Base-by-base conservation (phyloP, 1,284 basidiomycete genomes). In the Ceratobasidium sp. region DNA sequence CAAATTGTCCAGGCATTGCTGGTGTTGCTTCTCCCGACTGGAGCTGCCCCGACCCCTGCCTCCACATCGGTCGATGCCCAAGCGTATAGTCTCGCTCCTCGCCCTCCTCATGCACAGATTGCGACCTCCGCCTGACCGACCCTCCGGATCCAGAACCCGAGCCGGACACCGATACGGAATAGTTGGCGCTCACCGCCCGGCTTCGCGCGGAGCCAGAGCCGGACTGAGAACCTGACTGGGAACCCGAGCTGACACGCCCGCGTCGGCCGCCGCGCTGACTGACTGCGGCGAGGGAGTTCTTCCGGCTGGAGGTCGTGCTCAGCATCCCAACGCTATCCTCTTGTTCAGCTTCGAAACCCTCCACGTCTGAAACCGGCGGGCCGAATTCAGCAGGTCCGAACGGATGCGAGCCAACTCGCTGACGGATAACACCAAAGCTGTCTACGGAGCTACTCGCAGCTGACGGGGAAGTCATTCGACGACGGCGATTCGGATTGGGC, bases 241-340 rank as follows among this genome's bases (percentile, higher is more conserved):
- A 73, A 15, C 71, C 71, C 12, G 71, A 73, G 44, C 58, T 53
- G 15, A 73, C 71, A 10, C 71, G 56, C 15, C 71, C 58, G 7
- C 73, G 61, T 3, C 61, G 61, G 20, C 87, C 86, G 6, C 85
- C 85, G 70, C 86, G 85, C 69, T 85, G 86, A n/a, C 87, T 84
- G 77, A 88, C 84, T 67, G 88, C 89, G 7, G 86, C 87, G 40
- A 90, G 85, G 33, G 92, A 93, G 5, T 87, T 86, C 49, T 88
- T 87, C 3, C 91, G 92, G 81, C 90, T 91, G 15, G 89, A 87
- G 1, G 85, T 85, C 56, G 86, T 84, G 75, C 88, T 89, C 75
- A 95, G 85, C 15, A 88, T 82, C 18, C 93, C 94, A 67, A 95
- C 90, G 70, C 89, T 88, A 82, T 94, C 93, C 68, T 93, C 92